Conservation (phyloP, 176 grass and related monocot species). For the Musa beccarii region DNA sequence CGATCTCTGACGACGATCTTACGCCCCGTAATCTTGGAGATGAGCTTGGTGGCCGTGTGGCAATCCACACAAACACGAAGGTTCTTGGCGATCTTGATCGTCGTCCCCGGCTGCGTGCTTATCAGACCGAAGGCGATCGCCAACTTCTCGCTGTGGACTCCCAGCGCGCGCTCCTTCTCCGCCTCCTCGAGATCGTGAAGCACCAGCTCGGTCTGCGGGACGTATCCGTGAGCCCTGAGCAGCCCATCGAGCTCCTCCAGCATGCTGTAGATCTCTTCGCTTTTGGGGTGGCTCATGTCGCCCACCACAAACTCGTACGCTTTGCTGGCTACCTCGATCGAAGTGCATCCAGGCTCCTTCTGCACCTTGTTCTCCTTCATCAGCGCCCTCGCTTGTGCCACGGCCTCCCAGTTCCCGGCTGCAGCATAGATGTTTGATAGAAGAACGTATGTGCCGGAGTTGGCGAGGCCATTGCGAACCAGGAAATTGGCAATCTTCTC, state of each 20-base stretch:
- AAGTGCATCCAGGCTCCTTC: conserved; percentile 75
- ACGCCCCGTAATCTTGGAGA: conserved; percentile 54
- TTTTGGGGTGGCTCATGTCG: conserved; percentile 54
- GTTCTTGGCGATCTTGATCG: conserved; percentile 88
- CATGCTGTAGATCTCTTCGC: conserved; percentile 63
- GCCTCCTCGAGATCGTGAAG: conserved; percentile 62
- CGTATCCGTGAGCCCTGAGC: conserved; percentile 60
- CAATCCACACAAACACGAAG: conserved; percentile 74
- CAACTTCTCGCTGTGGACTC: conserved; percentile 82
- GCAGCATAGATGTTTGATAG: conserved; percentile 81
- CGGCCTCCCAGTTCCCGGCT: conserved; percentile 57
- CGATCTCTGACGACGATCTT: conserved; percentile 82
- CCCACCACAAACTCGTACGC: conserved; percentile 68
- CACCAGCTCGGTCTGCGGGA: conserved; percentile 51
- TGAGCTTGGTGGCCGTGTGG: conserved; percentile 61
- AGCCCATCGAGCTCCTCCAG: conserved; percentile 53
- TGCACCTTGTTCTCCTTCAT: conserved; percentile 74
- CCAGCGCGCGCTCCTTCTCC: conserved; percentile 55
- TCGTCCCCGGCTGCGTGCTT: conserved; percentile 42
- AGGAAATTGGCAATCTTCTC: conserved; percentile 66
- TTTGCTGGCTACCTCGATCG: conserved; percentile 56
- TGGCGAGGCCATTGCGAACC: conserved; percentile 42
- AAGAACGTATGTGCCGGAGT: conserved; percentile 69
- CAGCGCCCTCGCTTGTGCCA: conserved; percentile 38
- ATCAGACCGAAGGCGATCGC: conserved; percentile 77